Conservation (phyloP, 78 protist species). For the Protostelium mycophagum region DNA sequence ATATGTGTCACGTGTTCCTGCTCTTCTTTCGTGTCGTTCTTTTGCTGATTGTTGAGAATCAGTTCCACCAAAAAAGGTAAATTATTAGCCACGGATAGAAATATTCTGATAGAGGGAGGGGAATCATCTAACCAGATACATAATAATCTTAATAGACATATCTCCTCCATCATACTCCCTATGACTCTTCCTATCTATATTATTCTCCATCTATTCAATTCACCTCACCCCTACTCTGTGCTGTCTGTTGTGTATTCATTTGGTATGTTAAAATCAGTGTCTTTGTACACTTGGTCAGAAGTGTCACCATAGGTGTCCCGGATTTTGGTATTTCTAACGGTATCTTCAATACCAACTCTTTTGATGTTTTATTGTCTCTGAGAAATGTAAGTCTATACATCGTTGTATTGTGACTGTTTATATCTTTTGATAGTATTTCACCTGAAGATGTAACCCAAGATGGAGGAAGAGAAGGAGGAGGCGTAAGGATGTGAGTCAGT, state of each 20-base stretch:
- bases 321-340: not conserved
- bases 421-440: not conserved
- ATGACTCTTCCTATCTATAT: too few relatives aligned
- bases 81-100: constrained; percentile 11
- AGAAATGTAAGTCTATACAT: too few relatives aligned
- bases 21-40: not conserved
- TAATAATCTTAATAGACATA: constrained; percentile 23
- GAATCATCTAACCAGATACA: constrained; percentile 41
- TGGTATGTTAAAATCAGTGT: not conserved
- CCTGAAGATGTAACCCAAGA: not conserved
- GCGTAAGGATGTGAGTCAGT: not conserved
- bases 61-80: constrained; percentile 34
- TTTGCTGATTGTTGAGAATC: constrained; percentile 12
- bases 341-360: not conserved
- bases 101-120: constrained; percentile 7
- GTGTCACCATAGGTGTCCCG: not conserved
- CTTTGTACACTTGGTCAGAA: not conserved
- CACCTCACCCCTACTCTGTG: too few relatives aligned
- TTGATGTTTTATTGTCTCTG: not conserved
- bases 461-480: not conserved
- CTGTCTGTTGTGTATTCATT: too few relatives aligned
- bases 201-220: too few relatives aligned
- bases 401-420: not conserved
- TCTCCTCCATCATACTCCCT: constrained; percentile 17
- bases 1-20: constrained; percentile 5